Evolutionary conservation across 2,329 filamentous ascomycete species (phyloP).

Genomic region (Pestalotiopsis sp.): DNA sequence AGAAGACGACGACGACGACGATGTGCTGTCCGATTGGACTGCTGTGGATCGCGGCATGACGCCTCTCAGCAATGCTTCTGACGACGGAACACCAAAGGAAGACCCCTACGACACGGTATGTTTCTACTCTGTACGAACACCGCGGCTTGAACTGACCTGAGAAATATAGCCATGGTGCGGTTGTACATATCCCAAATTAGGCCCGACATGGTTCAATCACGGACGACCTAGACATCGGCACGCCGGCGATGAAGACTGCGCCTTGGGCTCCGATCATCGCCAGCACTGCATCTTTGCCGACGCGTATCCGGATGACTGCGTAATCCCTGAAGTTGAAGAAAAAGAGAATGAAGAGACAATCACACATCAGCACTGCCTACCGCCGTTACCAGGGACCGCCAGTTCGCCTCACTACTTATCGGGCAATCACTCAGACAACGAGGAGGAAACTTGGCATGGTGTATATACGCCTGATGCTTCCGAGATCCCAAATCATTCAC

Average conservation of each 20-base stretch:
- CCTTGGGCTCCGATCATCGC: slow-evolving; percentile 19
- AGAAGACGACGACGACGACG: background rate
- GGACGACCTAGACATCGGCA: slow-evolving; percentile 23
- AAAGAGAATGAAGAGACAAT: background rate
- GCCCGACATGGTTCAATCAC: slow-evolving; percentile 22
- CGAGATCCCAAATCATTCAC: too few relatives aligned
- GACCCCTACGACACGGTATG: background rate
- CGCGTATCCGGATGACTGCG: slow-evolving; percentile 18
- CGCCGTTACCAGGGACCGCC: background rate
- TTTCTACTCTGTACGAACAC: background rate
- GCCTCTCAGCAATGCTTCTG: background rate
- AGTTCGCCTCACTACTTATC: background rate
- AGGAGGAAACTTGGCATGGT: background rate
- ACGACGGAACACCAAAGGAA: background rate
- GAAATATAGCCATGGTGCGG: background rate
- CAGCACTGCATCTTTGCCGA: slow-evolving; percentile 27
- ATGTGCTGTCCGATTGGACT: background rate
- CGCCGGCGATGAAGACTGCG: slow-evolving; percentile 21
- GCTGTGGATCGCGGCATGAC: background rate
- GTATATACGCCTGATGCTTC: too few relatives aligned
- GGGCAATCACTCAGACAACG: background rate
- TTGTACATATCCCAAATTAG: slow-evolving; percentile 21
- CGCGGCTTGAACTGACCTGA: background rate
- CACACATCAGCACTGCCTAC: background rate
- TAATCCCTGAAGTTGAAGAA: slow-evolving; percentile 10